Base-by-base conservation (phyloP, 164 flowering plant genomes). In the Taxillus chinensis region DNA sequence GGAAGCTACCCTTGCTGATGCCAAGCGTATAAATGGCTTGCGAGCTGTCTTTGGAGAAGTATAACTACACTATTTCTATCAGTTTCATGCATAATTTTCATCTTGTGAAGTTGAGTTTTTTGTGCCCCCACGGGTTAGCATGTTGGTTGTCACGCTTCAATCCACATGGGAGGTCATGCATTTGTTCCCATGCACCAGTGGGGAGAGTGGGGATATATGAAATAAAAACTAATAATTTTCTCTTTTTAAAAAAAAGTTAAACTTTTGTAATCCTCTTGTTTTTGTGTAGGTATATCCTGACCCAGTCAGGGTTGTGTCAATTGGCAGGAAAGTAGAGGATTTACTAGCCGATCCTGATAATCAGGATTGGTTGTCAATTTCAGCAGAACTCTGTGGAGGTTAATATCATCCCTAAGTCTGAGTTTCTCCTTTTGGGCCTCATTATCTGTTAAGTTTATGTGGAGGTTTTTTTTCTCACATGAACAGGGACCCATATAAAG, bases 11-110 rank as follows among this genome's bases (percentile, higher is more conserved):
- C 92, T 91, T 64, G 75, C 77, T 64, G 93, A 91, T 74, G 99
- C 99, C 55, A 87, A 83, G 73, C 79, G 79, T 12, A 82, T 95
- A 39, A 82, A 78, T 71, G 99, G 99, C 41, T 76, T 95, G 59
- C 80, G 99, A 50, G 99, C 97, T 60, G 99, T 95, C 57, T 95
- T 95, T 87, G 99, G 99, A 57, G 99, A 95, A 82, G 99, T 93
- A 80, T 5, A 75, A 82, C 54, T 72, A 8, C 59, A 67, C 0
- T 5, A 51, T 0, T 51, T 71, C 39, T 16, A 3, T n/a, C 59
- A 39, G 15, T 37, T 1, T 13, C 54, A 27, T 27, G 27, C 27
- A 27, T 27, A 27, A 27, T 27, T 27, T 27, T 27, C 27, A 27
- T 27, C 27, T 27, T 27, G 27, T 27, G 27, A 27, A 27, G 27